These are phyloP conservation scores for Rhynchosporium secalis DNA, from an alignment of 2,329 filamentous ascomycete species.

Conservation along the genomic window DNA sequence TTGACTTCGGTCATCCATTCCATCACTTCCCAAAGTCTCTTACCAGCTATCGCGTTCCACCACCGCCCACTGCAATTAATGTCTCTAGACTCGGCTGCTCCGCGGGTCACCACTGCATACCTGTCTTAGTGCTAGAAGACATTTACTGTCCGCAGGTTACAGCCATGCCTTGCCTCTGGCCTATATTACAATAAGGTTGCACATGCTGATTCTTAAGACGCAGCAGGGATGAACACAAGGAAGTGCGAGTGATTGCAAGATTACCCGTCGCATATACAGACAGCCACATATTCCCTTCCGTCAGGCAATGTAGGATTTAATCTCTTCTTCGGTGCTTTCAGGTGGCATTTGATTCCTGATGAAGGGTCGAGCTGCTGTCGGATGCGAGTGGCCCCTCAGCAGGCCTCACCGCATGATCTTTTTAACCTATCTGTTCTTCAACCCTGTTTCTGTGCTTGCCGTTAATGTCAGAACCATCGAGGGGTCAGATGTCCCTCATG, in stretches of 20 bases:
- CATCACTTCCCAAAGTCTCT: conserved; percentile 15
- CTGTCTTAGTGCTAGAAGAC: not conserved
- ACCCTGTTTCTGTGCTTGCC: not conserved
- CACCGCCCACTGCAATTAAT: conserved; percentile 16
- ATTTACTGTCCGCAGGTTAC: conserved; percentile 9
- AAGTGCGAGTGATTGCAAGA: conserved; percentile 13
- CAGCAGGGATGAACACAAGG: conserved; percentile 2
- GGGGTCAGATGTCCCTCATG: conserved; percentile 1
- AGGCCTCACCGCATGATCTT: not conserved
- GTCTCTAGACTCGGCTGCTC: conserved; percentile 25
- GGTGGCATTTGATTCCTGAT: conserved; percentile 3
- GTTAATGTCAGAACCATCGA: not conserved
- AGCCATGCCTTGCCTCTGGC: conserved; percentile 19
- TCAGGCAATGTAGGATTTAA: conserved; percentile 15
- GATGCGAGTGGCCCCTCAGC: not conserved
- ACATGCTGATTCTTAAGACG: conserved; percentile 10
- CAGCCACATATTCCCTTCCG: not conserved
- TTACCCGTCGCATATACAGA: conserved; percentile 9
- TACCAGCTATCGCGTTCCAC: conserved; percentile 18
- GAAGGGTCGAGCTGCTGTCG: not conserved
- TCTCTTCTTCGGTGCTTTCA: not conserved
- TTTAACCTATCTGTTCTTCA: not conserved
- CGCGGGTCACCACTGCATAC: conserved; percentile 24
- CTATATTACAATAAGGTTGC: conserved; percentile 25
- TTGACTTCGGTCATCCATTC: conserved; percentile 31